Base-by-base conservation (phyloP, 2,329 filamentous ascomycete species). In the Lomentospora prolificans region DNA sequence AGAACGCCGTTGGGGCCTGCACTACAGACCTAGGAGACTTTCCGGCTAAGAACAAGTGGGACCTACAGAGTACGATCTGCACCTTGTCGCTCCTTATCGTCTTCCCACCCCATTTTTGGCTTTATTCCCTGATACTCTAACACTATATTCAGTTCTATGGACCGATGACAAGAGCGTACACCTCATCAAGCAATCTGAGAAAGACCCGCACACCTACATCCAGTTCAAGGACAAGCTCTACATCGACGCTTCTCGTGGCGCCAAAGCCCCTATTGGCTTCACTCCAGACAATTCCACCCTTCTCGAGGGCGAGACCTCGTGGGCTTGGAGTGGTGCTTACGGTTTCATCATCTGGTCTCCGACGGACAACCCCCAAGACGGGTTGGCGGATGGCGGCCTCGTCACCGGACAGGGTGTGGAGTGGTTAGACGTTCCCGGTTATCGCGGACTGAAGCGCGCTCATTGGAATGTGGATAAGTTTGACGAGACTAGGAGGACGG, bases 271-370 rank as follows among this genome's bases (percentile, higher is more conserved):
- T 22, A 46, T 55, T 12, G n/a, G n/a, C 46, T 55, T 55, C 46
- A 55, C 53, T 22, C n/a, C 44, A 5, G 53, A 55, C 30, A 55
- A 55, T 30, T 5, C 27, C 46, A 55, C 53, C 28, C 53, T 55
- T 12, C 4, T 39, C 3, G 44, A 24, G 9, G 53, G 53, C 3
- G 53, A 55, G 44, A 55, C 53, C 17, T 27, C 53, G 28, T 55
- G 53, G 53, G 53, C 53, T 22, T 55, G 53, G 53, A 25, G 44
- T 6, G 53, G 53, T 17, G 44, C 44, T 44, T 39, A 36, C 12
- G 53, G 53, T 44, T 39, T 55, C 28, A 33, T 36, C 8, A 24
- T 55, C 17, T 55, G 53, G 53, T 36, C 53, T 4, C 53, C 53
- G 10, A 55, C 53, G 3, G 44, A 39, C 12, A 17, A 51, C n/a